Percentiles rank a stretch among this genome's conserved stretches.
These are phyloP conservation scores for Sporothrix humicola DNA, from an alignment of 2,329 filamentous ascomycete species.

Conservation along the genomic window DNA sequence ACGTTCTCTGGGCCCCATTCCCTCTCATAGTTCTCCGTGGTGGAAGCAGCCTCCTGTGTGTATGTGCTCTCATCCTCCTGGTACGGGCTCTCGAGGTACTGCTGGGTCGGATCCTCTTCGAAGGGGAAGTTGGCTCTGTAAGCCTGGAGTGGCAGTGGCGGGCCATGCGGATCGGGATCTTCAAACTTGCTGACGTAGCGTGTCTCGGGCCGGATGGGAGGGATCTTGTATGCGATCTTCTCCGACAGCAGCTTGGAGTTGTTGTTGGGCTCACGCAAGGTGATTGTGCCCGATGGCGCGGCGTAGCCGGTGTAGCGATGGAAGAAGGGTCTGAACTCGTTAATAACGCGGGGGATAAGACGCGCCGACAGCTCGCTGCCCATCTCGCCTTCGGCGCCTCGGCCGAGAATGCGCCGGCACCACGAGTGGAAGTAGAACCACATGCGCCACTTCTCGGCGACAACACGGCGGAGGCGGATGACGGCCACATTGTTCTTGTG, in stretches of 20 bases:
- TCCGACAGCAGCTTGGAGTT: conserved; percentile 21
- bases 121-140: neutral
- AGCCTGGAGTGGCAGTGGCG: too few species aligned
- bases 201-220: conserved; percentile 28
- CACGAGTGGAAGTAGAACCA: conserved; percentile 44
- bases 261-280: conserved; percentile 42
- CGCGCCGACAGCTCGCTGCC: conserved; percentile 32
- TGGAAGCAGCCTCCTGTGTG: too few species aligned
- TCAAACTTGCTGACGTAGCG: conserved; percentile 2
- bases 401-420: conserved; percentile 41
- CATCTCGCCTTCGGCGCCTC: conserved; percentile 29
- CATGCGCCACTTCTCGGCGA: conserved; percentile 43
- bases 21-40: too few species aligned
- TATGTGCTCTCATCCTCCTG: too few species aligned
- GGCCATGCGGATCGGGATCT: neutral
- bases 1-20: too few species aligned
- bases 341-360: conserved; percentile 51
- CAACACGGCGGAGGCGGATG: conserved; percentile 41
- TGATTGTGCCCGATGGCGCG: conserved; percentile 49
- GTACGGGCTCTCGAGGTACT: too few species aligned
- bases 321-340: conserved; percentile 56
- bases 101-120: too few species aligned
- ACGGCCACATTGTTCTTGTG: neutral
- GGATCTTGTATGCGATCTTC: conserved; percentile 24
- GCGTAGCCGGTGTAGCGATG: conserved; percentile 47